Conservation (phyloP, 495 filamentous ascomycete genomes). For the Monascus purpureus region DNA sequence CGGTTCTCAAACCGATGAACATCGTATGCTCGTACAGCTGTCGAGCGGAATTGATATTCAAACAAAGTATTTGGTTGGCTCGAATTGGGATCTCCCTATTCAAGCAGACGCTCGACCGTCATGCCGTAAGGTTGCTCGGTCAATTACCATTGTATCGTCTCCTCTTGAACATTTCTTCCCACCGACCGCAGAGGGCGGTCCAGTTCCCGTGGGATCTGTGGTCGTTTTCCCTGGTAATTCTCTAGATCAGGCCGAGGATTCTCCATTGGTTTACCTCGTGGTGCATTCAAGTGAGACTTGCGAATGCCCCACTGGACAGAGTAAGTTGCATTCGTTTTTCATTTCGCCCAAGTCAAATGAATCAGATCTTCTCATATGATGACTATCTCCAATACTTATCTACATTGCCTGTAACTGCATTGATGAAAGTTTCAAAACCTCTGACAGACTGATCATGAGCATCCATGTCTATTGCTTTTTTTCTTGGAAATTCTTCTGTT, state of each 20-base stretch:
- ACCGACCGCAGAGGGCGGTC: conserved; percentile 55
- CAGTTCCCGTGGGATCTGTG: conserved; percentile 58
- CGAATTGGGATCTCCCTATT: conserved; percentile 24
- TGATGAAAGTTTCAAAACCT: conserved; percentile 61
- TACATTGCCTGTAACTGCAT: conserved; percentile 92
- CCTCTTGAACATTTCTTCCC: conserved; percentile 52
- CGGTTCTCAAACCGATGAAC: conserved; percentile 7
- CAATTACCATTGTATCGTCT: conserved; percentile 56
- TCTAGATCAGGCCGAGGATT: conserved; percentile 18
- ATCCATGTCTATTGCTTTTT: conserved; percentile 5
- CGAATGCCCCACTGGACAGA: conserved; percentile 74
- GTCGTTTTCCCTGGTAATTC: conserved; percentile 52
- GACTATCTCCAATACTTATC: conserved; percentile 85
- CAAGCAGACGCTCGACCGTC: conserved; percentile 3
- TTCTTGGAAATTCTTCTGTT: conserved; percentile 5
- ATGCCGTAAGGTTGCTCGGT: conserved; percentile 21
- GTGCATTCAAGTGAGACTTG: conserved; percentile 76
- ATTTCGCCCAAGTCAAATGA: conserved; percentile 3
- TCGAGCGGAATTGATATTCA: conserved; percentile 46
- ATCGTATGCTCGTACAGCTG: conserved; percentile 34
- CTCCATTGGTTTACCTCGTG: conserved; percentile 54
- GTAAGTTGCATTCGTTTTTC: conserved; percentile 45
- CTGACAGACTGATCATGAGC: conserved; percentile 74
- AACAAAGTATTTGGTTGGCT: conserved; percentile 41
- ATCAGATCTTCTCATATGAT: conserved; percentile 77